Base-by-base conservation (phyloP, 352 stramenopile species). In the Globisporangium radiosum region DNA sequence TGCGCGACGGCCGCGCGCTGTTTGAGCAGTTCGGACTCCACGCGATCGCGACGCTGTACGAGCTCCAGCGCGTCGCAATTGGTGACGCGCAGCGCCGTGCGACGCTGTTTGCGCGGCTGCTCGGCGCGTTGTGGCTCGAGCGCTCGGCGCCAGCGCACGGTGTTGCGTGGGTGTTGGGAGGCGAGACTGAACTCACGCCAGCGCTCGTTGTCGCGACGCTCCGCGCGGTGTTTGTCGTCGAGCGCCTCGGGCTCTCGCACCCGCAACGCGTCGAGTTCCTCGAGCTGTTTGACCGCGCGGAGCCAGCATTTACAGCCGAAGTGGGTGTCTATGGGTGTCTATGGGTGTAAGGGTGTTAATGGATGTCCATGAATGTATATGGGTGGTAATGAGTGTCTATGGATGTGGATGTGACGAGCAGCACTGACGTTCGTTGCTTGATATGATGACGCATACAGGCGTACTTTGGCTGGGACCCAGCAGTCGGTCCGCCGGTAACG, bases 391-490 rank as follows among this genome's bases (percentile, higher is more conserved):
- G 17, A 19, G 17, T 19, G 17, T 19, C 17, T 19, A 19, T 19
- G 17, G 17, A 19, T 19, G 17, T 47, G 43, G 10, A 0, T 25
- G 25, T 47, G 43, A 17, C 43, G 14, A 5, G 43, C 11, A 47
- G 43, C 43, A 13, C 43, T 25, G 25, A 25, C 25, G 25, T 25
- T 25, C 25, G 2, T 25, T 25, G 25, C 25, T 25, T 25, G 25
- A 25, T 25, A 25, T 25, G 11, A 44, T 44, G 40, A 44, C 11
- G 11, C 40, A 44, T 44, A 13, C 61, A 89, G 73, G 75, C 94
- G 33, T 87, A 90, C 52, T 73, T 96, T 25, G 86, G 89, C 1
- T 97, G 87, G 87, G 75, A 95, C 45, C 86, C 86, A n/a, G 63
- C 64, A 17, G 64, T 73, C 5, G 63, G 67, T 1, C 61, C 72